Base-by-base conservation (phyloP, 2,329 filamentous ascomycete species). In the Alternaria postmessia region DNA sequence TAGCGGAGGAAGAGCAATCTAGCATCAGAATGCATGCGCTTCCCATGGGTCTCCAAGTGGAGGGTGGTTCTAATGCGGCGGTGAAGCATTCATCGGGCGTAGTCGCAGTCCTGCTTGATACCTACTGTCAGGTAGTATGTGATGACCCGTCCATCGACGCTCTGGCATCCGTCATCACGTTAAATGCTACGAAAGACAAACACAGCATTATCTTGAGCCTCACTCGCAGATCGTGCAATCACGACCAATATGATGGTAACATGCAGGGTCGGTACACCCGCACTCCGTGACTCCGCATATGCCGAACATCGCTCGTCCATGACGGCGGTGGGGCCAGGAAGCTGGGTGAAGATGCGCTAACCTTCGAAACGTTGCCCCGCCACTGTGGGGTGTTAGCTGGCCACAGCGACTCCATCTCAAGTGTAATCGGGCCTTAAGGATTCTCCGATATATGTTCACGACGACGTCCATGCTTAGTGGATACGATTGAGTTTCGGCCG, bases 1-100 rank as follows among this genome's bases (percentile, higher is more conserved):
- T 82, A 32, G 84, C 84, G 1, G 76, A 78, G 58, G 70, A 75
- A 1, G 77, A 81, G 26, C 73, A 80, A n/a, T 83, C 84, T 0
- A 78, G 80, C 9, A 80, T 86, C 62, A 83, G 81, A 70, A 84
- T 81, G 1, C 81, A 16, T 14, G 32, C 32, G 32, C 32, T 36
- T 36, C 32, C 32, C 32, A 5, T 36, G 32, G 12, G 32, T 36
- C 32, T 16, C 32, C 14, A 36, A 36, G 32, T 36, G 32, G 32
- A 36, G 32, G 14, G 14, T 16, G 32, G 32, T 36, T 6, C 32
- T 16, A 12, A 36, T 16, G 32, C 12, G 12, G 32, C 14, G 14
- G 32, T 36, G 32, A 16, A 36, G 32, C 32, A 36, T 36, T 36
- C 6, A 14, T 36, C 12, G 32, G 32, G 12, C 14, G 32, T 36